Evolutionary conservation across 2,329 filamentous ascomycete species (phyloP).

Genomic region (Nectriaceae sp.): DNA sequence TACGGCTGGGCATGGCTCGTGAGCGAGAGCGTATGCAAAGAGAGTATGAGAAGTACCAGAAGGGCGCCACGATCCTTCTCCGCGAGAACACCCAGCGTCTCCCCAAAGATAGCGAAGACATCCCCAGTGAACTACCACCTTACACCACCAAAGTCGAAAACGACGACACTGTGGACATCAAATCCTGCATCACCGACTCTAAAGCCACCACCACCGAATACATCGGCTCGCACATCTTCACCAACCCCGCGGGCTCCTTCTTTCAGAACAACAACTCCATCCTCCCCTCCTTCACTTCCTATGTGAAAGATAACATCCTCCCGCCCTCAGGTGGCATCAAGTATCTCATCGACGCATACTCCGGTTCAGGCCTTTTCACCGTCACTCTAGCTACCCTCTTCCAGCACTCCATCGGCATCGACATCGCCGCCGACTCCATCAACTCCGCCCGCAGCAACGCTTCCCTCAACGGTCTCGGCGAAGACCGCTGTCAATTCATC

Average conservation of each 20-base stretch:
- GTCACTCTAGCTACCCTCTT: constrained; percentile 88
- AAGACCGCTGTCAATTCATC: constrained; percentile 76
- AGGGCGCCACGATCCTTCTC: constrained; percentile 84
- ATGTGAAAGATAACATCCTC: constrained; percentile 79
- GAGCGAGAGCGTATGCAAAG: constrained; percentile 76
- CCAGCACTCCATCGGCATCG: constrained; percentile 83
- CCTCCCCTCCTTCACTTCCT: constrained; percentile 80
- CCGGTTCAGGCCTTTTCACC: constrained; percentile 94
- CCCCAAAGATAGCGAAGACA: constrained; percentile 45
- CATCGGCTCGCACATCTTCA: constrained; percentile 80
- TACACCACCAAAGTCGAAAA: constrained; percentile 51
- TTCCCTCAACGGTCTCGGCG: constrained; percentile 67
- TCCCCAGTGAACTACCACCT: constrained; percentile 30
- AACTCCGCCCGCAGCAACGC: constrained; percentile 79
- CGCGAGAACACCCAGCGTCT: constrained; percentile 80
- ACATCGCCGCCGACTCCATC: constrained; percentile 82
- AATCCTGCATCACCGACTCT: constrained; percentile 85
- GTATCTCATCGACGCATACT: constrained; percentile 97
- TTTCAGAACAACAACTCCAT: constrained; percentile 99
- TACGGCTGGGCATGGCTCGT: constrained; percentile 74
- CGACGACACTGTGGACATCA: constrained; percentile 68
- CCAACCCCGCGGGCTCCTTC: constrained; percentile 90
- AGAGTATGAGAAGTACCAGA: constrained; percentile 71
- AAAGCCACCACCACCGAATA: constrained; percentile 86
- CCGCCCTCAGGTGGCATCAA: constrained; percentile 61